These are phyloP conservation scores for Angophora floribunda DNA, from an alignment of 345 rosid species.

Conservation along the genomic window DNA sequence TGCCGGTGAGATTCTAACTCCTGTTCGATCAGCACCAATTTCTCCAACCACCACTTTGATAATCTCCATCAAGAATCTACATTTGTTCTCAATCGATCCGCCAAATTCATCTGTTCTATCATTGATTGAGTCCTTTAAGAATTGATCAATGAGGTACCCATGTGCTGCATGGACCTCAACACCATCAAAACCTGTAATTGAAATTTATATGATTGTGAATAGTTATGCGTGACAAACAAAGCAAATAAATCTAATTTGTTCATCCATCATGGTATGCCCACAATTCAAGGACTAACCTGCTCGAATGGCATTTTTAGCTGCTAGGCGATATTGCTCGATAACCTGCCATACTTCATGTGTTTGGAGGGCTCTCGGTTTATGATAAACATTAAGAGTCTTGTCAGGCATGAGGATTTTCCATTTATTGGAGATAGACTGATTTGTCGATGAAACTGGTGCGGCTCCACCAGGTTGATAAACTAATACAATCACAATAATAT, in stretches of 20 bases:
- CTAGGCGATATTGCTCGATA: too few relatives aligned
- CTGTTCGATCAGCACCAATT: not conserved
- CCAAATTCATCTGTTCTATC: not conserved
- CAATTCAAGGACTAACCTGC: not conserved
- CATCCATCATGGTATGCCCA: not conserved
- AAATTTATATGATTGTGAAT: not conserved
- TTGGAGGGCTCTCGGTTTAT: too few relatives aligned
- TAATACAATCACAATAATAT: too few relatives aligned
- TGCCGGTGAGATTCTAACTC: not conserved
- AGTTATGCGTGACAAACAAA: not conserved
- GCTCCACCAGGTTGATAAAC: too few relatives aligned
- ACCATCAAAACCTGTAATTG: not conserved
- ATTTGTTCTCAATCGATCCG: not conserved
- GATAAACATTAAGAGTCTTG: too few relatives aligned
- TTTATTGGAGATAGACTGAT: too few relatives aligned
- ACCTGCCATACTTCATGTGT: too few relatives aligned
- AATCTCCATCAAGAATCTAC: slow-evolving; percentile 1
- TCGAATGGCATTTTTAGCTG: too few relatives aligned
- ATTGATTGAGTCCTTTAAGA: slow-evolving; percentile 2
- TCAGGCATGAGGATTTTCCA: too few relatives aligned
- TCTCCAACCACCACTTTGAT: not conserved
- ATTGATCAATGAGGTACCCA: slow-evolving; percentile 2
- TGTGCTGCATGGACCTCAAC: slow-evolving; percentile 6
- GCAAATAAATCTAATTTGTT: not conserved
- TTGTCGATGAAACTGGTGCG: too few relatives aligned